Base-by-base conservation (phyloP, 495 filamentous ascomycete genomes). In the Penicillium silybi region DNA sequence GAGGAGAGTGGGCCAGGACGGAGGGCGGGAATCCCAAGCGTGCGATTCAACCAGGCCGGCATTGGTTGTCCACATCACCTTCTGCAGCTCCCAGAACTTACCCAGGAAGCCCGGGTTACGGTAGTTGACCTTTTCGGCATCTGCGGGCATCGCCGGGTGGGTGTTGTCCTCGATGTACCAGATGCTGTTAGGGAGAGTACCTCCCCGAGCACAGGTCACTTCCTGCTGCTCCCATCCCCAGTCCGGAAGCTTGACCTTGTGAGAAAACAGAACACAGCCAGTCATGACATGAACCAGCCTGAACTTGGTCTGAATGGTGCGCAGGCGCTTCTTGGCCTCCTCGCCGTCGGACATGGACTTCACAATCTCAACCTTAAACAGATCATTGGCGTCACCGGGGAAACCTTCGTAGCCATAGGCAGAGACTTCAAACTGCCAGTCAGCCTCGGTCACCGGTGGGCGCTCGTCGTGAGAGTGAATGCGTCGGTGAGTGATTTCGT, bases 81-180 rank as follows among this genome's bases (percentile, higher is more conserved):
- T 90, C 68, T 98, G 92, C n/a, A 98, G 77, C 72, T 98, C 93
- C 89, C 89, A 96, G 75, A 98, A 98, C 65, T 97, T 98, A 48
- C 92, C 95, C 48, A 97, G 81, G 79, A 98, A 97, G 13, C 93
- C 93, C 17, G 93, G 93, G 58, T 96, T 86, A 51, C 81, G 79
- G 66, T 98, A 98, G 67, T 97, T 98, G 61, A 96, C 92, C 69
- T 86, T 95, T 67, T 97, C 93, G 19, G 89, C 84, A 56, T 85
- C 76, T 32, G 73, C 75, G 23, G 81, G 80, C 41, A 97, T 79
- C 53, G 78, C 77, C 19, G 90, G 87, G 64, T 97, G 92, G 47
- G 79, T 77, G 65, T 98, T 97, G 40, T 78, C 80, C 70, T 98
- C 93, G 50, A 98, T 78, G 59, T 96, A 97, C 93, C 93, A 98